Evolutionary conservation across 495 filamentous ascomycete genomes (phyloP).

Genomic region (Lophiostoma macrostomum): DNA sequence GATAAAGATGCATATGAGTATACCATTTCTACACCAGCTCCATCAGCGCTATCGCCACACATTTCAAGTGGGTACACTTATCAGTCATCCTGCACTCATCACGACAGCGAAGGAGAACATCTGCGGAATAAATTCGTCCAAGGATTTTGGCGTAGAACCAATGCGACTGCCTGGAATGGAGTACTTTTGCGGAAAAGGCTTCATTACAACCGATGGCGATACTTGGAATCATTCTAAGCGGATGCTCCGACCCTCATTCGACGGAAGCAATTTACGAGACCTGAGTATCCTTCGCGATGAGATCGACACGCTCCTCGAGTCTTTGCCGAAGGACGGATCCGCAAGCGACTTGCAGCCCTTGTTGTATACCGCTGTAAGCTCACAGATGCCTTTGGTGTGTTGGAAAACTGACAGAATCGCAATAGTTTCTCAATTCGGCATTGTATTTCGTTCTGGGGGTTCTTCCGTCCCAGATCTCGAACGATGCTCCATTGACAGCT

Average conservation of each 20-base stretch:
- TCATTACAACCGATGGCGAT: slow-evolving; percentile 9
- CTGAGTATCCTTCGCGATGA: background rate
- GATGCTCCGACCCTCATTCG: slow-evolving; percentile 5
- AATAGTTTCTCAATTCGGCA: slow-evolving; percentile 3
- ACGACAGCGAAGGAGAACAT: slow-evolving; percentile 12
- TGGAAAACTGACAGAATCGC: background rate
- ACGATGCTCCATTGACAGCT: background rate
- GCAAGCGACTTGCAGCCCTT: background rate
- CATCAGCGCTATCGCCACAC: slow-evolving; percentile 2
- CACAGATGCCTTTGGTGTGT: too few species aligned
- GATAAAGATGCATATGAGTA: background rate
- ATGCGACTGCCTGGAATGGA: slow-evolving; percentile 5
- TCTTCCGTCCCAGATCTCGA: background rate
- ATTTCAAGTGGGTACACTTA: background rate
- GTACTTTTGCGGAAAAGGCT: slow-evolving; percentile 10
- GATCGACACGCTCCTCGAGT: background rate
- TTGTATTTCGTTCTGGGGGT: slow-evolving; percentile 9
- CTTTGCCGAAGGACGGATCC: background rate
- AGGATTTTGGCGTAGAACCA: slow-evolving; percentile 2
- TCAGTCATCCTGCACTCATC: background rate
- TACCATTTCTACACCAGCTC: background rate
- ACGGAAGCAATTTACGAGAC: background rate
- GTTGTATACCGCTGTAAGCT: too few species aligned
- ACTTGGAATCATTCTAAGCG: background rate
- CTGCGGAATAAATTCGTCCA: background rate